Percentiles rank a stretch among this genome's conserved stretches.
Conservation (phyloP, 2,329 filamentous ascomycete species). For the Fusarium pilosicola region DNA sequence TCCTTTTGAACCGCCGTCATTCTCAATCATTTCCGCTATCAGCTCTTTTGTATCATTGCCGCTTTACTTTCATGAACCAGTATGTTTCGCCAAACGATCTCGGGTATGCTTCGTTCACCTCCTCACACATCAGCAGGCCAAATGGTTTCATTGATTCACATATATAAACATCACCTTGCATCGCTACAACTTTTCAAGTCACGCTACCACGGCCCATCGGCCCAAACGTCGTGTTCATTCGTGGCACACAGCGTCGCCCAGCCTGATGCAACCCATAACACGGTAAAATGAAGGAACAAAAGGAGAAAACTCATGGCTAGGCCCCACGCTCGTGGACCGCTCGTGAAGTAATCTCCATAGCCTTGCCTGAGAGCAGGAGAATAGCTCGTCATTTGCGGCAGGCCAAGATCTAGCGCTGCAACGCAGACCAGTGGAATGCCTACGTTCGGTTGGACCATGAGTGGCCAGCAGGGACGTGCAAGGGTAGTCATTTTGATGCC, state of each 20-base stretch:
- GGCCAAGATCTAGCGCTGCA: conserved; percentile 72
- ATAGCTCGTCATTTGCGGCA: conserved; percentile 44
- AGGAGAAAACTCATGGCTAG: conserved; percentile 47
- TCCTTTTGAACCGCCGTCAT: no score
- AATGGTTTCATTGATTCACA: background rate
- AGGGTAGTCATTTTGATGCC: conserved; percentile 74
- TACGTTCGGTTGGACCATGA: conserved; percentile 71
- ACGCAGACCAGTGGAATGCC: conserved; percentile 74
- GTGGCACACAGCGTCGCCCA: conserved; percentile 49
- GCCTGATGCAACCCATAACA: conserved; percentile 49
- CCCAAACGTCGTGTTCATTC: conserved; percentile 44
- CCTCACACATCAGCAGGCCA: background rate
- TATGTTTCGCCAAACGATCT: background rate
- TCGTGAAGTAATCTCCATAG: conserved; percentile 26
- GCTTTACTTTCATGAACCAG: background rate
- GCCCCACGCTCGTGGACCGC: conserved; percentile 41
- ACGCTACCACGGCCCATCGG: conserved; percentile 44
- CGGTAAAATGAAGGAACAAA: conserved; percentile 48
- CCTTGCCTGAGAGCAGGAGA: conserved; percentile 13
- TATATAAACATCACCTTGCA: background rate
- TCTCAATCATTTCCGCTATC: background rate
- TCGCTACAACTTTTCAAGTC: background rate
- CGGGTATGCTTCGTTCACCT: background rate
- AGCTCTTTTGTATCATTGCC: background rate
- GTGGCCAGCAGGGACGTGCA: conserved; percentile 75